Evolutionary conservation across 768 basidiomycete genomes (phyloP).

Genomic region (Mycena olivaceomarginata): DNA sequence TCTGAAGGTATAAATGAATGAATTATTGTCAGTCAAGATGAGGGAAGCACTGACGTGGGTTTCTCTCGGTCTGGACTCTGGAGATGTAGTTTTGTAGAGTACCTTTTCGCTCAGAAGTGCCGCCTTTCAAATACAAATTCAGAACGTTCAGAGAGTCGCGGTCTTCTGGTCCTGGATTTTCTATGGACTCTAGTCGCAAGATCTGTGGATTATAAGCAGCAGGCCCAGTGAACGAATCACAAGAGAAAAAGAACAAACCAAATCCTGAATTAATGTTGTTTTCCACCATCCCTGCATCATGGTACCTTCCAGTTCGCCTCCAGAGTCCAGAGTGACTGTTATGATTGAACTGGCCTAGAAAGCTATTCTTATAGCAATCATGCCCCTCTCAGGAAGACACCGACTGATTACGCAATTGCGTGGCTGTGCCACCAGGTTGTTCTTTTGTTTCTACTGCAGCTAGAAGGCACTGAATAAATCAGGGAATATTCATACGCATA

Average conservation of each 20-base stretch:
- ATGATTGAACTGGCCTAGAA: not conserved
- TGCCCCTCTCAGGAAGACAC: too few species aligned
- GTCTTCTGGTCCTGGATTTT: constrained; percentile 26
- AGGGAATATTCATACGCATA: too few species aligned
- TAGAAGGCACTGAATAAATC: too few species aligned
- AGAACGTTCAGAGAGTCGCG: constrained; percentile 28
- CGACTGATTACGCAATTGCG: too few species aligned
- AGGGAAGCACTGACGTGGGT: constrained; percentile 1
- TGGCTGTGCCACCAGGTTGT: too few species aligned
- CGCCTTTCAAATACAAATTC: constrained; percentile 36
- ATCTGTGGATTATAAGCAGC: not conserved
- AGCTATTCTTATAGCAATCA: too few species aligned
- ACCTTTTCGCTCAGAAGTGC: constrained; percentile 34
- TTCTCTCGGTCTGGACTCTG: not conserved
- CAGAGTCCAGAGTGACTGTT: not conserved
- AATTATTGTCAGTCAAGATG: too few species aligned
- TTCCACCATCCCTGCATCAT: constrained; percentile 19
- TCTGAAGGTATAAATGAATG: not conserved
- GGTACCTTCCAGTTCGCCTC: not conserved
- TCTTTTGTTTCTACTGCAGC: too few species aligned
- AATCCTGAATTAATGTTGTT: not conserved
- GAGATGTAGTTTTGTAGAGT: constrained; percentile 39
- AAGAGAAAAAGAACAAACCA: not conserved
- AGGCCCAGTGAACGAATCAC: not conserved
- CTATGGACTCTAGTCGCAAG: not conserved